Percentiles rank a stretch among this genome's conserved stretches.
Conservation (phyloP, 768 basidiomycete species). For the Rhizopogon roseolus region DNA sequence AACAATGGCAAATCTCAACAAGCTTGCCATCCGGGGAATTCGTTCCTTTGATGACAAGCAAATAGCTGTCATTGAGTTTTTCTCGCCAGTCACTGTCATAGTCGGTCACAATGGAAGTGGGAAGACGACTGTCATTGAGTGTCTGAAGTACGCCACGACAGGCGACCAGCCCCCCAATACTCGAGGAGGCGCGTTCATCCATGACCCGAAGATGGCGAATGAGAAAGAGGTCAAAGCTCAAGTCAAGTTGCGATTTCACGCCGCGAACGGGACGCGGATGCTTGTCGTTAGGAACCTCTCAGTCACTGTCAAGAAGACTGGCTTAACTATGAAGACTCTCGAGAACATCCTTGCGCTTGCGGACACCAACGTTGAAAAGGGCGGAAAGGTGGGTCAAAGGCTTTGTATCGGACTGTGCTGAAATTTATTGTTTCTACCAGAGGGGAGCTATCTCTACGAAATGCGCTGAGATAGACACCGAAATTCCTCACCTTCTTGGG, state of each 20-base stretch:
- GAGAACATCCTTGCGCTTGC: conserved; percentile 83
- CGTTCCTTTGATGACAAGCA: conserved; percentile 96
- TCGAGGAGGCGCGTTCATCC: conserved; percentile 96
- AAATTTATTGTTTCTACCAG: conserved; percentile 32
- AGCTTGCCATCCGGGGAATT: conserved; percentile 91
- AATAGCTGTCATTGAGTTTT: conserved; percentile 93
- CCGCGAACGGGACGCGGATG: conserved; percentile 89
- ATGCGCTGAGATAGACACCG: conserved; percentile 93
- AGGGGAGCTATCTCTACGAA: conserved; percentile 91
- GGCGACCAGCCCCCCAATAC: conserved; percentile 98
- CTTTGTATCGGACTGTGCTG: background rate
- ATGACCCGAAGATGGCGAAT: conserved; percentile 99
- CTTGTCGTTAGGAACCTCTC: conserved; percentile 85
- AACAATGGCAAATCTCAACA: conserved; percentile 78
- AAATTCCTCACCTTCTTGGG: conserved; percentile 89
- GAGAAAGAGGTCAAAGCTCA: conserved; percentile 99
- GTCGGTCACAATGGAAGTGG: conserved; percentile 98
- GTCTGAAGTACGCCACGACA: conserved; percentile 97
- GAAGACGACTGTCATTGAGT: conserved; percentile 99
- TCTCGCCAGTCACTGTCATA: conserved; percentile 95
- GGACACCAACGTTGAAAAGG: conserved; percentile 59
- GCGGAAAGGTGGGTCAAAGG: conserved; percentile 61
- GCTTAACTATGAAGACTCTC: conserved; percentile 94
- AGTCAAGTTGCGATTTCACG: conserved; percentile 89
- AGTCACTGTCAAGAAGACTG: conserved; percentile 90